These are phyloP conservation scores for Lepiota brunneoincarnata DNA, from an alignment of 768 basidiomycete genomes.

Conservation along the genomic window DNA sequence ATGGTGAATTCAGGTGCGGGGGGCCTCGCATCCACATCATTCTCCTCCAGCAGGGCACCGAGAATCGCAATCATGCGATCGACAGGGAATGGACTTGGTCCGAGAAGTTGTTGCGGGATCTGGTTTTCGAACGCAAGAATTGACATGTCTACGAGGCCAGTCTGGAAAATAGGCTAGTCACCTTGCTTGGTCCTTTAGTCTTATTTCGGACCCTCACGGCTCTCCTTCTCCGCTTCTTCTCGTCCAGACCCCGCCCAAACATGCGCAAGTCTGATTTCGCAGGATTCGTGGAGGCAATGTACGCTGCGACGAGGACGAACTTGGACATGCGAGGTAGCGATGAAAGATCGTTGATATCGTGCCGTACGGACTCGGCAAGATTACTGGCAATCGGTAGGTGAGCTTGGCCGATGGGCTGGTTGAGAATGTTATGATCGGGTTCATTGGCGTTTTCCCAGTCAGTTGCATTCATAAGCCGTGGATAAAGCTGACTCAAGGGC, in stretches of 20 bases:
- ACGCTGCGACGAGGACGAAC: slow-evolving; percentile 74
- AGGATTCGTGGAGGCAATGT: slow-evolving; percentile 84
- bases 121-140: slow-evolving; percentile 20
- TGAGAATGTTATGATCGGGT: slow-evolving; percentile 40
- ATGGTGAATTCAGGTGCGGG: slow-evolving; percentile 46
- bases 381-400: slow-evolving; percentile 1
- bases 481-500: slow-evolving; percentile 70
- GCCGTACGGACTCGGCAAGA: not conserved
- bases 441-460: slow-evolving; percentile 59
- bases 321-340: slow-evolving; percentile 66
- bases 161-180: slow-evolving; percentile 12
- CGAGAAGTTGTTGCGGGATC: slow-evolving; percentile 76
- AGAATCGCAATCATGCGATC: slow-evolving; percentile 81
- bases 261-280: slow-evolving; percentile 75
- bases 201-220: slow-evolving; percentile 33
- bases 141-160: not conserved
- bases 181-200: slow-evolving; percentile 45
- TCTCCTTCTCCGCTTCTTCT: slow-evolving; percentile 55
- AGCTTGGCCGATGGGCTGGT: slow-evolving; percentile 22
- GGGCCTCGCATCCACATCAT: slow-evolving; percentile 50
- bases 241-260: slow-evolving; percentile 74
- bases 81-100: slow-evolving; percentile 74
- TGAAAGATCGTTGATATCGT: slow-evolving; percentile 18
- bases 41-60: slow-evolving; percentile 73
- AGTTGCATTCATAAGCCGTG: slow-evolving; percentile 60